These are phyloP conservation scores for Quillaja saponaria DNA, from an alignment of 306 rosid genomes.

Conservation along the genomic window DNA sequence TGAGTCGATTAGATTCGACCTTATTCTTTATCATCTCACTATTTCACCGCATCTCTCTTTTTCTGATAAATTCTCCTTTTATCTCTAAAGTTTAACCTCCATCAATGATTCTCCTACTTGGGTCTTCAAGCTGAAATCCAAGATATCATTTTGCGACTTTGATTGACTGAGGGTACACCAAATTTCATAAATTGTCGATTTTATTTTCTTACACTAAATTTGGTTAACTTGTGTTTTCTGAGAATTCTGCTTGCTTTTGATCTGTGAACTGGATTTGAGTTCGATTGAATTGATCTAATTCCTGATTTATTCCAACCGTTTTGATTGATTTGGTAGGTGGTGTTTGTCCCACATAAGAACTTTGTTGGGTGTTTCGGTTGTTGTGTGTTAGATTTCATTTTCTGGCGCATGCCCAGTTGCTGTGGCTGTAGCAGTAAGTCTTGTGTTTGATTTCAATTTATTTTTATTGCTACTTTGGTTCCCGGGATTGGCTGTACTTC, in stretches of 20 bases:
- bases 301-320: slow-evolving; percentile 8
- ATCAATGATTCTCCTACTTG: slow-evolving; percentile 43
- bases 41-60: slow-evolving; percentile 11
- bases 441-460: slow-evolving; percentile 12
- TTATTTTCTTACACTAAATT: not conserved
- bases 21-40: not conserved
- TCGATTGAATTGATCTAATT: slow-evolving; percentile 7
- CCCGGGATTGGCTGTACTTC: not conserved
- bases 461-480: not conserved
- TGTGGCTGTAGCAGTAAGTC: slow-evolving; percentile 2
- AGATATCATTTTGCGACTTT: slow-evolving; percentile 28
- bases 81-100: slow-evolving; percentile 23
- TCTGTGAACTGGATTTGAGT: slow-evolving; percentile 17
- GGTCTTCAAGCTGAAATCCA: slow-evolving; percentile 46
- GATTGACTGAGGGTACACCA: slow-evolving; percentile 35
- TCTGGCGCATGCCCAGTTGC: slow-evolving; percentile 20
- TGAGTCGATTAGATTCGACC: slow-evolving; percentile 32
- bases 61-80: slow-evolving; percentile 7
- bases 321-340: slow-evolving; percentile 1
- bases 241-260: slow-evolving; percentile 21
- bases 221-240: slow-evolving; percentile 8
- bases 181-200: slow-evolving; percentile 17
- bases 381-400: slow-evolving; percentile 21
- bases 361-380: slow-evolving; percentile 13
- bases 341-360: slow-evolving; percentile 22